phyloP scores from a whole-genome alignment of 345 rosid genomes.

The Atalantia buxifolia region DNA sequence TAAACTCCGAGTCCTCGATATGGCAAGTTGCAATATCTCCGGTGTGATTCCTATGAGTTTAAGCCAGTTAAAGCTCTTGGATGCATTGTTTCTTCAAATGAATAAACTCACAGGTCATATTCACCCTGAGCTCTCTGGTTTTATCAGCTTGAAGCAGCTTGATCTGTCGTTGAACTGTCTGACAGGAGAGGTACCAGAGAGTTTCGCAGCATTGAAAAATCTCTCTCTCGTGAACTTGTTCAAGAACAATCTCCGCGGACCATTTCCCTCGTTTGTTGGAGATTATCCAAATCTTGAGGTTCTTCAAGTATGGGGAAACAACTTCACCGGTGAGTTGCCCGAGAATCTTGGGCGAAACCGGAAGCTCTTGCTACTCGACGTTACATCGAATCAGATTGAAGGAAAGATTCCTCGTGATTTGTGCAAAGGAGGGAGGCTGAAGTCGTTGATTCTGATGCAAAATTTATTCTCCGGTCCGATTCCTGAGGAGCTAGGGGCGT shows the following conservation, averaged over 20 bases:
- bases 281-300: slow-evolving; percentile 61
- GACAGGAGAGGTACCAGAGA: slow-evolving; percentile 69
- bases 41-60: slow-evolving; percentile 70
- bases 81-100: slow-evolving; percentile 61
- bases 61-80: slow-evolving; percentile 46
- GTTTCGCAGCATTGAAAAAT: slow-evolving; percentile 42
- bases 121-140: slow-evolving; percentile 65
- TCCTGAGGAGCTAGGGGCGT: slow-evolving; percentile 62
- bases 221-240: slow-evolving; percentile 57
- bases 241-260: slow-evolving; percentile 54
- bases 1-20: slow-evolving; percentile 52
- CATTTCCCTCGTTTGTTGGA: slow-evolving; percentile 61
- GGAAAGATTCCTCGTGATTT: slow-evolving; percentile 66
- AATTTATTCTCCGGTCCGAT: slow-evolving; percentile 69
- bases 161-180: slow-evolving; percentile 66
- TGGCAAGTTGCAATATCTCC: slow-evolving; percentile 58
- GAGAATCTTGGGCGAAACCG: slow-evolving; percentile 64
- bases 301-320: slow-evolving; percentile 69
- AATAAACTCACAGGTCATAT: slow-evolving; percentile 68
- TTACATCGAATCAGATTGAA: slow-evolving; percentile 56
- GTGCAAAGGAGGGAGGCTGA: slow-evolving; percentile 55
- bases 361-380: slow-evolving; percentile 52
- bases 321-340: slow-evolving; percentile 66
- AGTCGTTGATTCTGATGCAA: slow-evolving; percentile 48
- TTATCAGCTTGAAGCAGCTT: slow-evolving; percentile 55